Conservation (phyloP, 306 rosid genomes). For the Purshia tridentata region DNA sequence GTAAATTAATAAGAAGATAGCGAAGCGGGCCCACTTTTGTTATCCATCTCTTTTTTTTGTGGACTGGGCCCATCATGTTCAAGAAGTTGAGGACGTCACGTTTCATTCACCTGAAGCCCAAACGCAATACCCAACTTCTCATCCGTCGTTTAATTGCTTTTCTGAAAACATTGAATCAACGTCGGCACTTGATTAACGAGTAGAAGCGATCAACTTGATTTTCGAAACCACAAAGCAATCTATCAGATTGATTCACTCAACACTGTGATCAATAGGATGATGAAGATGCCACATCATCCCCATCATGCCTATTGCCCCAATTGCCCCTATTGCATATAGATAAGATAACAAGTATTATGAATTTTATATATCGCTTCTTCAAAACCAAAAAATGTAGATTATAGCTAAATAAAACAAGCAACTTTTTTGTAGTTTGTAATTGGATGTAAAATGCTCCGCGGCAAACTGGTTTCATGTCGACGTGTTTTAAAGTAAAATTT, state of each 20-base stretch:
- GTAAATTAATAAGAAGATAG: too few species aligned
- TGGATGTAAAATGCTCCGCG: too few species aligned
- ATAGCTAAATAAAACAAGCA: too few species aligned
- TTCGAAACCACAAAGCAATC: not conserved
- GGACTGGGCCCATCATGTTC: not conserved
- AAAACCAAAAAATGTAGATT: too few species aligned
- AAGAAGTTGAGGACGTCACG: conserved; percentile 17
- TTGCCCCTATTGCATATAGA: not conserved
- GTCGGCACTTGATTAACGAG: not conserved
- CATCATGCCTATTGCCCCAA: not conserved
- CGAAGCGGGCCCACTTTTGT: not conserved
- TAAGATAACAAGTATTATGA: too few species aligned
- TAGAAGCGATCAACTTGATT: not conserved
- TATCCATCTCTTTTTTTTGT: not conserved
- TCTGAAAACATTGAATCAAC: not conserved
- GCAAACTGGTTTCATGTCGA: too few species aligned
- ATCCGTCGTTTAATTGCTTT: not conserved
- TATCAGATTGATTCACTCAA: not conserved
- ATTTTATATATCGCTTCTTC: too few species aligned
- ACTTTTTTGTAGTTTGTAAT: too few species aligned
- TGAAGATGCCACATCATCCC: not conserved
- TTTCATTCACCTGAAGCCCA: not conserved
- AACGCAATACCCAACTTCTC: not conserved
- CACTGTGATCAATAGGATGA: not conserved
- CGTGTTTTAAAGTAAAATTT: too few species aligned